Evolutionary conservation across 768 basidiomycete species (phyloP).

Genomic region (Lactarius pseudohatsudake): DNA sequence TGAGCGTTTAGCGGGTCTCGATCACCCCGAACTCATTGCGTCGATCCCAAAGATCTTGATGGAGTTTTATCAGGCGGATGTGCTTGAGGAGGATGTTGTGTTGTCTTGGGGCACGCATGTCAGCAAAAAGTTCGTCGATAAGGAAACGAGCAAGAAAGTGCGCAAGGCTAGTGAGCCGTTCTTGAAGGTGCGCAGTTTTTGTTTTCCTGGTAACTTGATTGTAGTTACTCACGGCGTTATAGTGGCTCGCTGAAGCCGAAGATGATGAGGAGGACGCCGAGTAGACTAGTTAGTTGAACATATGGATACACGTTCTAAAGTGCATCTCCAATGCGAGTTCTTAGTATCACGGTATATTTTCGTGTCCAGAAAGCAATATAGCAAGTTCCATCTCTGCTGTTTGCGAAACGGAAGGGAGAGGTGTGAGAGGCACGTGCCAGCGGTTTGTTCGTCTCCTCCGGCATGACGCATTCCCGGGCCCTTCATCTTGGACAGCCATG

Average conservation of each 20-base stretch:
- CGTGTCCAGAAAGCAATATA: background rate
- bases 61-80: constrained; percentile 88
- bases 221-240: constrained; percentile 14
- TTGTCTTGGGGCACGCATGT: constrained; percentile 95
- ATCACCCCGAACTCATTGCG: constrained; percentile 67
- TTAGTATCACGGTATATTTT: background rate
- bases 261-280: constrained; percentile 56
- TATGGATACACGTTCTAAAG: background rate
- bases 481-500: background rate
- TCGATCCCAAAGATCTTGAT: constrained; percentile 89
- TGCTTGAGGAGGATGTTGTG: constrained; percentile 89
- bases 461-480: too few species aligned
- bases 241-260: constrained; percentile 91
- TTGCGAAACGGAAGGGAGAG: too few species aligned
- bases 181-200: constrained; percentile 61
- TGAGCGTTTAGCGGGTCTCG: constrained; percentile 79
- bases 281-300: background rate
- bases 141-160: constrained; percentile 93
- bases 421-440: too few species aligned
- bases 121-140: constrained; percentile 95
- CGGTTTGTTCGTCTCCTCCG: too few species aligned
- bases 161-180: constrained; percentile 95
- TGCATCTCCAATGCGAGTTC: background rate
- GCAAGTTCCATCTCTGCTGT: background rate
- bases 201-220: background rate